A percentile compares a stretch with the other conserved stretches of the same genome.
phyloP scores from a whole-genome alignment of 768 basidiomycete species.

The Gyrodon lividus region DNA sequence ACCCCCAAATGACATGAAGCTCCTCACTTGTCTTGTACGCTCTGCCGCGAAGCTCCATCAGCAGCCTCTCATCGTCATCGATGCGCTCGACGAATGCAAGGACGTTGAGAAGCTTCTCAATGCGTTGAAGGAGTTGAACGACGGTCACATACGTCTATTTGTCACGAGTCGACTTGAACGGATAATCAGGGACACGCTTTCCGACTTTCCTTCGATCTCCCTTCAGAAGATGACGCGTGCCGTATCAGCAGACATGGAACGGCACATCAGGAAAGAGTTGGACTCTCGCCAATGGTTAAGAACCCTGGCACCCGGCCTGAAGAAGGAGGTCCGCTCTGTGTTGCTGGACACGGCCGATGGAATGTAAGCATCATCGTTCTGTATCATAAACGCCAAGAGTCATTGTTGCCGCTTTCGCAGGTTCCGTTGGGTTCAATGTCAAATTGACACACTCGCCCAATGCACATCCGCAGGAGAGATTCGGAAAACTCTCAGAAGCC shows the following conservation, averaged over 20 bases:
- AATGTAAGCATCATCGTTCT: conserved; percentile 13
- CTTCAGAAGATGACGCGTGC: conserved; percentile 5
- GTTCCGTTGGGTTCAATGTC: conserved; percentile 20
- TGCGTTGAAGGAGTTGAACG: not conserved
- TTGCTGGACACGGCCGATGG: conserved; percentile 10
- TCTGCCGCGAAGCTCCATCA: conserved; percentile 1
- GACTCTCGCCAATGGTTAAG: conserved; percentile 8
- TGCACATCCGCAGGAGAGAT: conserved; percentile 4
- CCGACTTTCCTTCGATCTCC: not conserved
- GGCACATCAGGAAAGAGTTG: conserved; percentile 8
- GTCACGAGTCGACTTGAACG: conserved; percentile 10
- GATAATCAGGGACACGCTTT: conserved; percentile 7
- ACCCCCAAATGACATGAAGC: not conserved
- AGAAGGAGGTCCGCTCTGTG: not conserved
- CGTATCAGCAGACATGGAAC: conserved; percentile 6
- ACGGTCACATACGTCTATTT: conserved; percentile 6
- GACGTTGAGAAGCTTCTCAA: conserved; percentile 3
- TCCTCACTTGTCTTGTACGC: not conserved
- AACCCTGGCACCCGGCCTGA: not conserved
- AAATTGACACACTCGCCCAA: conserved; percentile 7
- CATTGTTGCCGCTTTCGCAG: not conserved
- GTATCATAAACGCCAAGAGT: not conserved
- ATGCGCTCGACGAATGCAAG: conserved; percentile 19
- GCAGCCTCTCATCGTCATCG: conserved; percentile 8
- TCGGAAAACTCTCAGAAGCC: too few relatives aligned